Percentiles rank a stretch among this genome's conserved stretches.
phyloP scores from a whole-genome alignment of 352 stramenopile genomes.

The Pythium scleroteichum region DNA sequence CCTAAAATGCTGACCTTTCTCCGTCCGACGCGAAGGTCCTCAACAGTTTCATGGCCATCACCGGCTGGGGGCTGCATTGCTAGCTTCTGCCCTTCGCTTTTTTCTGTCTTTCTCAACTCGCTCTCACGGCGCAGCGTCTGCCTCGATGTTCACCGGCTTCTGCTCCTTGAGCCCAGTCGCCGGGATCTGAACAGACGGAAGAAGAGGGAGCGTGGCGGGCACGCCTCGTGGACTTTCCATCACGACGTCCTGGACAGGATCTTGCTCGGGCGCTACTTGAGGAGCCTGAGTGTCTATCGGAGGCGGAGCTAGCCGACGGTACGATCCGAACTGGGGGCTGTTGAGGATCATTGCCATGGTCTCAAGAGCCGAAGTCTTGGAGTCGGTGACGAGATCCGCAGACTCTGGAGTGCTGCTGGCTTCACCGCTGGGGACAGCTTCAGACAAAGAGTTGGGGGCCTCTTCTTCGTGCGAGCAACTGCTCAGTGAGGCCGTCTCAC shows the following conservation, averaged over 20 bases:
- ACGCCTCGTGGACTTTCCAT: conserved; percentile 27
- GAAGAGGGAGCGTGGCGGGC: conserved; percentile 11
- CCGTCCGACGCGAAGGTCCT: neutral
- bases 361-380: conserved; percentile 36
- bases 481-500: conserved; percentile 30
- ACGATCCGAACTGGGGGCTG: conserved; percentile 46
- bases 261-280: neutral
- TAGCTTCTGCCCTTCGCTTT: too few species aligned
- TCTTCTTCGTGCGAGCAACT: conserved; percentile 23
- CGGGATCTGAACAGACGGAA: conserved; percentile 28
- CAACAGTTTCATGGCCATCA: neutral
- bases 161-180: conserved; percentile 5
- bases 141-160: conserved; percentile 2
- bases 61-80: too few species aligned
- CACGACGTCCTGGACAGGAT: conserved; percentile 13
- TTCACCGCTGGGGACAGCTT: neutral
- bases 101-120: too few species aligned
- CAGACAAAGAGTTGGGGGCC: neutral
- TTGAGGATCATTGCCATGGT: conserved; percentile 80
- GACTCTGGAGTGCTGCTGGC: neutral
- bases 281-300: conserved; percentile 20
- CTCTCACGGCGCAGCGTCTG: neutral
- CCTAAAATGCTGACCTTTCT: conserved; percentile 8
- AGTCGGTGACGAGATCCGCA: conserved; percentile 9
- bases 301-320: conserved; percentile 21